Base-by-base conservation (phyloP, 2,329 filamentous ascomycete genomes). In the Neofusicoccum parvum region DNA sequence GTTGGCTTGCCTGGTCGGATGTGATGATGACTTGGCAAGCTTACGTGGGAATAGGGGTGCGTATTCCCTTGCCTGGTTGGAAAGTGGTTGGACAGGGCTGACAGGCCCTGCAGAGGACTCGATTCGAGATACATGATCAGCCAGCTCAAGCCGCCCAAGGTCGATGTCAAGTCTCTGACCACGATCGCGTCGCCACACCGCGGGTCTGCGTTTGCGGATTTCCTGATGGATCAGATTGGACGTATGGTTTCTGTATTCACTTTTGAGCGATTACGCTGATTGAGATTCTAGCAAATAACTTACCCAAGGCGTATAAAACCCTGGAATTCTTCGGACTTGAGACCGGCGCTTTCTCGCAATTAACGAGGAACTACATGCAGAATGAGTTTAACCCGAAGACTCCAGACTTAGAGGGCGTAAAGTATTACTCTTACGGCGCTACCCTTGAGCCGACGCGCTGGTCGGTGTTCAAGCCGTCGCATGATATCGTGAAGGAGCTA, bases 81-180 rank as follows among this genome's bases (percentile, higher is more conserved):
- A 7, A 7, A 10, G 12, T 32, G 41, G 2, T 14, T 27, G 11
- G 10, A 1, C 14, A 12, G 5, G 14, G 15, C 54, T 59, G 39
- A 59, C 20, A 9, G 27, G 15, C 5, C 23, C 5, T 36, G 2
- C 70, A 87, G 87, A 63, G 87, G 87, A 9, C 82, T 89, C 59
- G 87, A 89, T 72, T 82, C 87, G 37, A 81, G 87, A 66, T 88
- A 88, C 70, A 88, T 89, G 85, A 87, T 89, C 69, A 87, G 84
- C 66, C 81, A 78, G 48, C 76, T 89, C 23, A 80, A 82, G 58
- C 86, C 86, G 10, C 78, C 79, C 3, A 86, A 88, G 59, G 92
- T 97, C 69, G 92, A 92, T 73, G 91, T 97, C 66, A 83, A 93
- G 43, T 88, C 86, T 0, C 74, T 89, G 69, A 89, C 87, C 0